phyloP scores from a whole-genome alignment of 495 filamentous ascomycete species.

The Talaromyces adpressus region DNA sequence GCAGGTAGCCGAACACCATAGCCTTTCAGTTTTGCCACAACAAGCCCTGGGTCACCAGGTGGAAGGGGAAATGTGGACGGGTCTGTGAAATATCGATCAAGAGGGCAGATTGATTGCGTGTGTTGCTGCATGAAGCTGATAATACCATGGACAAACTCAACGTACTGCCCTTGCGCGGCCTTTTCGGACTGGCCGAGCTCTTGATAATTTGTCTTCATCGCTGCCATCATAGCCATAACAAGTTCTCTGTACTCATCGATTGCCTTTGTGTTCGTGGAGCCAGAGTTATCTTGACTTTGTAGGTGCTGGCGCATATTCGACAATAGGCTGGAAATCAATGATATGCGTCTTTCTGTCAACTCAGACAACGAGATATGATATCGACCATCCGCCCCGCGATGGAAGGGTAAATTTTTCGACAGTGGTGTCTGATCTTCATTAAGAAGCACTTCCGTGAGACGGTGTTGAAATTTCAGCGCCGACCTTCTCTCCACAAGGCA shows the following conservation, averaged over 20 bases:
- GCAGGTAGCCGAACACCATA: conserved; percentile 54
- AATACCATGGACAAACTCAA: conserved; percentile 58
- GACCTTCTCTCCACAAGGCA: conserved; percentile 60
- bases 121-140: conserved; percentile 61
- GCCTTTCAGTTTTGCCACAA: conserved; percentile 57
- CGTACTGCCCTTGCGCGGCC: conserved; percentile 47
- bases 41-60: conserved; percentile 57
- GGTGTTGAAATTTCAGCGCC: conserved; percentile 60
- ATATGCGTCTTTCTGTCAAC: conserved; percentile 49
- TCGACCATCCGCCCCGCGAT: conserved; percentile 22
- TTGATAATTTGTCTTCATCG: conserved; percentile 64
- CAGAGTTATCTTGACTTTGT: conserved; percentile 27
- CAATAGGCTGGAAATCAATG: conserved; percentile 53
- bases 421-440: conserved; percentile 40
- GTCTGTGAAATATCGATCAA: conserved; percentile 65
- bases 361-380: conserved; percentile 49
- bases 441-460: conserved; percentile 49
- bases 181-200: conserved; percentile 42
- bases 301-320: conserved; percentile 58
- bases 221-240: conserved; percentile 50
- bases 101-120: conserved; percentile 51
- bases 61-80: conserved; percentile 59
- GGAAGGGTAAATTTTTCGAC: conserved; percentile 57
- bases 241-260: conserved; percentile 49
- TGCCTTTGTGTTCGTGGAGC: conserved; percentile 22